Base-by-base conservation (phyloP, 768 basidiomycete genomes). In the Psilocybe azurescens region DNA sequence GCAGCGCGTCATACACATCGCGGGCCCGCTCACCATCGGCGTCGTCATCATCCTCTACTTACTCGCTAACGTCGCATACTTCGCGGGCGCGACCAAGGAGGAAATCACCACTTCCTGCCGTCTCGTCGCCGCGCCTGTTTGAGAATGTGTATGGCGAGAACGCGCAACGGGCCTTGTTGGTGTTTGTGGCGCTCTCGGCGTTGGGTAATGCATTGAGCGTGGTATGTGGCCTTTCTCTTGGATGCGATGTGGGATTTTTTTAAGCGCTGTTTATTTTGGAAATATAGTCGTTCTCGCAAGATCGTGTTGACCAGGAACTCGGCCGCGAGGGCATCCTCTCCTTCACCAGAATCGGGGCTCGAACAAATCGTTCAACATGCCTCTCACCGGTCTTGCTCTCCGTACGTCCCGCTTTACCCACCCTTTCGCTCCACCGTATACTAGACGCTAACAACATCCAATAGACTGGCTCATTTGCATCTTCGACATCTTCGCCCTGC, bases 51-150 rank as follows among this genome's bases (percentile, higher is more conserved):
- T 82, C 0, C 75, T 86, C 9, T 92, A 91, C 67, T 29, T 90
- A 9, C 76, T 84, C 3, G 83, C 84, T 52, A 90, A 91, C 63
- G 65, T 90, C 18, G 86, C 88, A 0, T 91, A 90, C 67, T 86
- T 89, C 58, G 84, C 85, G 0, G 89, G 82, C 24, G 87, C 88
- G 5, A 83, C 85, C 8, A 89, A 87, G 65, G 74, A 80, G n/a
- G 87, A 90, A 54, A 91, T 92, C 53, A 71, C 81, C 0, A 74
- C 74, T 6, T 84, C 84, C 1, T 86, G 87, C 2, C 78, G 83
- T 7, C 82, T 88, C 13, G 84, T 88, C 3, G 89, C 88, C 1
- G 85, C 88, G 0, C 66, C 83, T 89, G 66, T 91, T 91, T 71
- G 77, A 83, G 49, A 88, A 88, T 64, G 77, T 91, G 2, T 90